A percentile compares a stretch with the other conserved stretches of the same genome.
Conservation (phyloP, 331 rosid genomes). For the Dryas integrifolia region DNA sequence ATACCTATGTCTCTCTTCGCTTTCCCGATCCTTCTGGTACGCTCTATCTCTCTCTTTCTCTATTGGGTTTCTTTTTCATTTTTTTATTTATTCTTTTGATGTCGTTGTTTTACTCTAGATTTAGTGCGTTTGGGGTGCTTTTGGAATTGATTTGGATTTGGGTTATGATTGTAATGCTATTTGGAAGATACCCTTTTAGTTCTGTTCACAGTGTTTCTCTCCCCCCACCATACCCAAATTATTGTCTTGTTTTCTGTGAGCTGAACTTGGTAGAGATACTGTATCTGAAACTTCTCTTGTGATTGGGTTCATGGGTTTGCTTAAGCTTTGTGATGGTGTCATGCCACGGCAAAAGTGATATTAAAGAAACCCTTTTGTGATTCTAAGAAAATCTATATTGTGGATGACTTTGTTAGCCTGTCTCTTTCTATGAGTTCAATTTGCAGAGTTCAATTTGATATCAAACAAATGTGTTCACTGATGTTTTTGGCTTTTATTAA, state of each 20-base stretch:
- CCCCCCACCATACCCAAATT: neutral
- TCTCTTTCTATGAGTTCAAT: neutral
- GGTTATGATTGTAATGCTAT: neutral
- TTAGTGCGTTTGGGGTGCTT: neutral
- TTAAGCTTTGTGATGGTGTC: neutral
- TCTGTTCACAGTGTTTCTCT: neutral
- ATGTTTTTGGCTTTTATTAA: slow-evolving; percentile 5
- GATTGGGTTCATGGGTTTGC: neutral
- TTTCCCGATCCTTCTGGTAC: slow-evolving; percentile 70
- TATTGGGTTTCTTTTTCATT: neutral
- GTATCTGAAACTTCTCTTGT: neutral
- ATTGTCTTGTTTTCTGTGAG: neutral
- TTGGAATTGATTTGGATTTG: neutral
- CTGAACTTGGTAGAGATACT: neutral
- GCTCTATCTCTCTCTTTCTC: slow-evolving; percentile 1
- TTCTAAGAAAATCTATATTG: neutral
- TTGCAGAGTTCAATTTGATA: neutral
- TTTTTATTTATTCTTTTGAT: neutral
- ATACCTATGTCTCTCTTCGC: slow-evolving; percentile 70
- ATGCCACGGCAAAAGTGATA: neutral
- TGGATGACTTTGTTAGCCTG: neutral
- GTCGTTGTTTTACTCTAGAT: neutral
- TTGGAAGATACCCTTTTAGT: slow-evolving; percentile 5
- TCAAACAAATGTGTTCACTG: slow-evolving; percentile 16
- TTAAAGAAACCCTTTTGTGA: neutral